Conservation (phyloP, 805 yeast genomes). For the Cyberlindnera galapagoensis region DNA sequence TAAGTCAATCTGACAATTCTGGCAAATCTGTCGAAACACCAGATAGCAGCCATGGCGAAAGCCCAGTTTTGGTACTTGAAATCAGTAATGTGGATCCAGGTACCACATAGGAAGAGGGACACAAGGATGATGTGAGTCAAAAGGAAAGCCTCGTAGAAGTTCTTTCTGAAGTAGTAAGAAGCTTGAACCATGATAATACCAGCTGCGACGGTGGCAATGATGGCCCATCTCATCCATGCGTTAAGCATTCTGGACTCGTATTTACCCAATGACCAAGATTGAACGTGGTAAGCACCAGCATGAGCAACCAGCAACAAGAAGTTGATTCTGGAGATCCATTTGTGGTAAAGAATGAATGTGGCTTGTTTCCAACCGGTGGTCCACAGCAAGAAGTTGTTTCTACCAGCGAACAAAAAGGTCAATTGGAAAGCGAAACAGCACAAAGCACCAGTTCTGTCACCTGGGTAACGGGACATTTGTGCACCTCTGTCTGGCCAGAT, state of each 20-base stretch:
- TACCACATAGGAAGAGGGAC: conserved; percentile 41
- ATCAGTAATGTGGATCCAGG: conserved; percentile 51
- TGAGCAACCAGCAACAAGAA: conserved; percentile 21
- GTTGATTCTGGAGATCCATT: conserved; percentile 49
- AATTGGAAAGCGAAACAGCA: conserved; percentile 39
- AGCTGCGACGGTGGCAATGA: conserved; percentile 10
- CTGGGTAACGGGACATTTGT: conserved; percentile 21
- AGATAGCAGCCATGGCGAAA: conserved; percentile 29
- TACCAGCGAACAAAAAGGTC: conserved; percentile 56
- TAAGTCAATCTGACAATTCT: conserved; percentile 26
- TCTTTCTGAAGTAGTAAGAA: conserved; percentile 41
- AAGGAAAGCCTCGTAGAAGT: conserved; percentile 55
- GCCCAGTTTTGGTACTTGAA: conserved; percentile 46
- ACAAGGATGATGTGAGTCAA: conserved; percentile 51
- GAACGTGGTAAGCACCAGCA: conserved; percentile 17
- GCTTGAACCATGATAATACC: conserved; percentile 12
- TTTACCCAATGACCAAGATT: conserved; percentile 13
- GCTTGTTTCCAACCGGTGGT: conserved; percentile 63
- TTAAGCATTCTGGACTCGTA: conserved; percentile 7
- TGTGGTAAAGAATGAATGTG: conserved; percentile 60
- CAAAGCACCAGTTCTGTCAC: conserved; percentile 23
- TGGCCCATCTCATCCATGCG: conserved; percentile 19
- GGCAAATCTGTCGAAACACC: conserved; percentile 46
- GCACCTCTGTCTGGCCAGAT: conserved; percentile 15
- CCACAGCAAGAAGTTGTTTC: conserved; percentile 61